A percentile compares a stretch with the other conserved stretches of the same genome.
Evolutionary conservation across 345 rosid genomes (phyloP).

Genomic region (Gossypium longicalyx): DNA sequence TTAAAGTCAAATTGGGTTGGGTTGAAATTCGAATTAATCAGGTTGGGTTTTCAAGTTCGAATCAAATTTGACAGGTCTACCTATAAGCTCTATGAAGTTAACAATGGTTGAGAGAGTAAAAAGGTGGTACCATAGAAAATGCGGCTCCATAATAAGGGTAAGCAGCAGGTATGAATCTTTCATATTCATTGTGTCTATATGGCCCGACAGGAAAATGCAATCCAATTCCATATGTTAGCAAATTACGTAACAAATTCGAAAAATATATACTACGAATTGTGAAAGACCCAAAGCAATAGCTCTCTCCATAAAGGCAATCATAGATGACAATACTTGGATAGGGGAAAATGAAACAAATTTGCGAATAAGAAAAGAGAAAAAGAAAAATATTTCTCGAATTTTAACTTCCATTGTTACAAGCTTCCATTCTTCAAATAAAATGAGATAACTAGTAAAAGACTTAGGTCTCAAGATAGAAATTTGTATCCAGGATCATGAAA

Average conservation of each 20-base stretch:
- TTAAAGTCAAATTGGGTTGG: too few species aligned
- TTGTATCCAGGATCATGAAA: background rate
- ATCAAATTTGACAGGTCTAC: background rate
- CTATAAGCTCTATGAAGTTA: background rate
- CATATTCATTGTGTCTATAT: constrained; percentile 69
- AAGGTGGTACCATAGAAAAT: constrained; percentile 47
- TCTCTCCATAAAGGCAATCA: background rate
- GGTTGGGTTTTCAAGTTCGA: background rate
- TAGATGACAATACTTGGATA: background rate
- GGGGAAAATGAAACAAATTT: background rate
- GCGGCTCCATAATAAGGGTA: constrained; percentile 72
- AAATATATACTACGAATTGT: background rate
- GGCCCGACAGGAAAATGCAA: constrained; percentile 76
- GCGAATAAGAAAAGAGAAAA: background rate
- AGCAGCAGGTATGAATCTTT: constrained; percentile 68
- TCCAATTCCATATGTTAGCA: background rate
- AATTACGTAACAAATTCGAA: background rate
- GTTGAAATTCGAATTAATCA: background rate
- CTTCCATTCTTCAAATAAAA: background rate
- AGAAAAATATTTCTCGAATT: background rate
- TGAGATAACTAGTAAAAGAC: background rate
- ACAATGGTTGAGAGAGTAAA: background rate
- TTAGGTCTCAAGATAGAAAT: background rate
- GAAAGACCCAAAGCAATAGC: background rate
- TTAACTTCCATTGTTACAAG: constrained; percentile 4